These are phyloP conservation scores for Aureobasidium melanogenum DNA, from an alignment of 2,329 filamentous ascomycete genomes.

Conservation along the genomic window DNA sequence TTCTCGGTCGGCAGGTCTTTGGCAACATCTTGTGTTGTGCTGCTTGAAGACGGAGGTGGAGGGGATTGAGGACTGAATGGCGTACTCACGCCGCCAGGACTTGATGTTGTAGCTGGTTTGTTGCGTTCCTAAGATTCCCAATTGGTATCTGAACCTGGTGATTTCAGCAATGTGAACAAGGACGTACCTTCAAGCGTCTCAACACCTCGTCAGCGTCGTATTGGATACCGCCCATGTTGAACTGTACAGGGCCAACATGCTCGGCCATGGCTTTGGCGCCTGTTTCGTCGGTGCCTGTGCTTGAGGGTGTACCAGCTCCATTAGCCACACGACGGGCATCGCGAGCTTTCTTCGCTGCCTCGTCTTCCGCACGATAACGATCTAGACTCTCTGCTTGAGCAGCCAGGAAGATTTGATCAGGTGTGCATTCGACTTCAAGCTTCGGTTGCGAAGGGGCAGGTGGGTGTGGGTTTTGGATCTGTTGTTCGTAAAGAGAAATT, in stretches of 20 bases:
- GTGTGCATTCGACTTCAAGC: constrained; percentile 26
- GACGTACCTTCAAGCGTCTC: constrained; percentile 65
- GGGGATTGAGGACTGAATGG: constrained; percentile 14
- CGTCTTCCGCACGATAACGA: constrained; percentile 48
- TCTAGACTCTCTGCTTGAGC: constrained; percentile 68
- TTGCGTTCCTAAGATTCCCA: constrained; percentile 4
- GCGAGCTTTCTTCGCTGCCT: constrained; percentile 38
- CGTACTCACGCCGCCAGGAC: constrained; percentile 15
- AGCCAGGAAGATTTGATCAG: constrained; percentile 26
- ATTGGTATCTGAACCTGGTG: not conserved
- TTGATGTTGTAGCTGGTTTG: constrained; percentile 31
- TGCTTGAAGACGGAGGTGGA: constrained; percentile 17
- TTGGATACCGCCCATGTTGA: constrained; percentile 97
- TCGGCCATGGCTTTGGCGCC: constrained; percentile 48
- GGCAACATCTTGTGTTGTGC: constrained; percentile 28
- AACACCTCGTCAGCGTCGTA: constrained; percentile 85
- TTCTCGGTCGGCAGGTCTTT: constrained; percentile 48
- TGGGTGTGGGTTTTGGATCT: constrained; percentile 26
- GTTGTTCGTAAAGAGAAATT: constrained; percentile 22
- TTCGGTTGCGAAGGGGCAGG: constrained; percentile 19
- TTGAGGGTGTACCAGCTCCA: constrained; percentile 11
- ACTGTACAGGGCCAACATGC: constrained; percentile 89
- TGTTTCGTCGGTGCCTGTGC: constrained; percentile 17
- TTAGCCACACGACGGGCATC: constrained; percentile 16
- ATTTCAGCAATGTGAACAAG: not conserved